These are phyloP conservation scores for Crepidotus variabilis DNA, from an alignment of 768 basidiomycete genomes.

Conservation along the genomic window DNA sequence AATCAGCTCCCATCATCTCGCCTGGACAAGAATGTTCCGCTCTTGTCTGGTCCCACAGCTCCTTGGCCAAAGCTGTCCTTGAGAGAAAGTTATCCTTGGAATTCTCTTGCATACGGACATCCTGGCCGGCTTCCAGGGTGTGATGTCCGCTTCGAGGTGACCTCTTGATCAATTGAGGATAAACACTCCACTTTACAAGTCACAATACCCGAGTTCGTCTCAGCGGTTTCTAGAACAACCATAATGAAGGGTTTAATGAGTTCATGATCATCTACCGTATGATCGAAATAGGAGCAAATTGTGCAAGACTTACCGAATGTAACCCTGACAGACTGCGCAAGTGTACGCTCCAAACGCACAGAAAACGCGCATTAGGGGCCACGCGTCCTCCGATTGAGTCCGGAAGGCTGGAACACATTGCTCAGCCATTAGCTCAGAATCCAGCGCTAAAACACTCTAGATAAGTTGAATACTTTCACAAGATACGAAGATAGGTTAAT, in stretches of 20 bases:
- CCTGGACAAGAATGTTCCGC: conserved; percentile 1
- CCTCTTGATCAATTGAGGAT: neutral
- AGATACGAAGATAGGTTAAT: too few species aligned
- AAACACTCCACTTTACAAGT: neutral
- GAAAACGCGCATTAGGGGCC: neutral
- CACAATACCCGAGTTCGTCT: neutral
- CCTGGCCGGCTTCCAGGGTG: neutral
- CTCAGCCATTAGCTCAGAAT: too few species aligned
- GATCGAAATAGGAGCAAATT: neutral
- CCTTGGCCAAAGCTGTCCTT: neutral
- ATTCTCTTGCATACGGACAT: neutral
- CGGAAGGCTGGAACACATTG: neutral
- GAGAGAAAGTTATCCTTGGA: neutral
- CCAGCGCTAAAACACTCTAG: too few species aligned
- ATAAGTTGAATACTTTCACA: too few species aligned
- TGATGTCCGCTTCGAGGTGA: neutral
- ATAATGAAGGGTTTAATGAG: neutral
- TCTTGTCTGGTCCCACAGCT: conserved; percentile 2
- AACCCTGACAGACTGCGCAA: neutral
- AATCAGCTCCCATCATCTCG: conserved; percentile 18
- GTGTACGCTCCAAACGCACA: neutral
- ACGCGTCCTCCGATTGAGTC: neutral
- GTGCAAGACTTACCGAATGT: neutral
- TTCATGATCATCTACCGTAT: neutral
- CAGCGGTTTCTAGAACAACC: neutral